phyloP scores from a whole-genome alignment of 495 filamentous ascomycete genomes.

The Penicillium antarcticum region DNA sequence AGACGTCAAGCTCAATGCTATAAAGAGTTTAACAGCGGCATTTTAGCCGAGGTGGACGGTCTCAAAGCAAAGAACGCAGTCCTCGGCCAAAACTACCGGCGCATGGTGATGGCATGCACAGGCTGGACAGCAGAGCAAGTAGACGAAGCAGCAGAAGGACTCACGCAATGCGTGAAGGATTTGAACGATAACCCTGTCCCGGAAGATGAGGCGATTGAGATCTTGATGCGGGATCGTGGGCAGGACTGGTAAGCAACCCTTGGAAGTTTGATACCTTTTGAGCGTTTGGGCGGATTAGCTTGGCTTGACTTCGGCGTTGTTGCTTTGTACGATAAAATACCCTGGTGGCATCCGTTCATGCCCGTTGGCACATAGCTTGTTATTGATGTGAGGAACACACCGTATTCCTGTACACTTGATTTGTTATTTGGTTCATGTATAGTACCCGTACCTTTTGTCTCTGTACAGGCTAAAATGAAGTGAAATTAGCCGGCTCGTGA shows the following conservation, averaged over 20 bases:
- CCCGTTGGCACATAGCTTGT: slow-evolving; percentile 17
- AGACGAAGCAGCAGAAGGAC: slow-evolving; percentile 44
- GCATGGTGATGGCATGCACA: slow-evolving; percentile 50
- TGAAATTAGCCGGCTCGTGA: slow-evolving; percentile 4
- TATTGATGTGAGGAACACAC: slow-evolving; percentile 10
- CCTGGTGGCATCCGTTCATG: slow-evolving; percentile 16
- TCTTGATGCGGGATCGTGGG: slow-evolving; percentile 47
- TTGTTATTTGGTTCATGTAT: not conserved
- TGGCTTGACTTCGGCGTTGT: slow-evolving; percentile 18
- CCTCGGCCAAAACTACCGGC: slow-evolving; percentile 44
- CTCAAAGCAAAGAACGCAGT: slow-evolving; percentile 45
- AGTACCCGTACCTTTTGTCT: not conserved
- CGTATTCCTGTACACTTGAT: not conserved
- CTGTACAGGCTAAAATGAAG: slow-evolving; percentile 2
- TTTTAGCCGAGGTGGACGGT: slow-evolving; percentile 35
- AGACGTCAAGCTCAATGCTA: slow-evolving; percentile 31
- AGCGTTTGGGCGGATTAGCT: slow-evolving; percentile 16
- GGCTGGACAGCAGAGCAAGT: slow-evolving; percentile 45
- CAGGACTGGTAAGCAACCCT: slow-evolving; percentile 41
- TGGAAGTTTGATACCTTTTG: slow-evolving; percentile 7
- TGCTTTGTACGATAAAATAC: slow-evolving; percentile 25
- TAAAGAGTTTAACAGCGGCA: slow-evolving; percentile 30
- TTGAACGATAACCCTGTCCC: slow-evolving; percentile 47
- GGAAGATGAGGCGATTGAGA: slow-evolving; percentile 47
- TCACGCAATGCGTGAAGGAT: slow-evolving; percentile 47